Evolutionary conservation across 441 rosid genomes (phyloP), one percentile per base, ranked within the genome.

Genomic region (Melastoma candidum): DNA sequence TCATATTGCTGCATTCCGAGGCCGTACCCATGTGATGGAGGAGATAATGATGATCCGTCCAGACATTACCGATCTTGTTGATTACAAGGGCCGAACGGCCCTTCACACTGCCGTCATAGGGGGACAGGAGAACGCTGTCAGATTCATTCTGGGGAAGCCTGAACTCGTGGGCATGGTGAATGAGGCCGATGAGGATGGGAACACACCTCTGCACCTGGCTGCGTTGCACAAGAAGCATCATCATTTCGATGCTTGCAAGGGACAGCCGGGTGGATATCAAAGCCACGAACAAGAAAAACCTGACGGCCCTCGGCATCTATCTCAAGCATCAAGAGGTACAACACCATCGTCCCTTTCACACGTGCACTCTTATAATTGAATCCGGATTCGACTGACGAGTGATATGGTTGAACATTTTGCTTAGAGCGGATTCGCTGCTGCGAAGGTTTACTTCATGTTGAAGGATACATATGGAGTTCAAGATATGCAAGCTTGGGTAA

Each of bases 131-230:
- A 55, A 60, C 39, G 57, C 65, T 1, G 61, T 74, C 41, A 48
- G 36, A 44, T 65, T 59, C 53, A 59, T 77, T 12, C 51, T 71
- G 32, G 52, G 57, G 9, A 52, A 56, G 44, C 60, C 71, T 14
- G 54, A 58, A 59, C 68, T 69, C 17, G 49, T 36, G 51, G 56
- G 62, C 24, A 55, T 69, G 2, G 39, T 67, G 53, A 74, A 74
- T 3, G 64, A 65, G 25, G 60, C 60, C 7, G 79, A 77, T 1
- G 50, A 13, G 32, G 67, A 67, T 26, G 82, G 82, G 56, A 74
- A 74, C 67, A 68, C 82, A 1, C 67, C 73, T 22, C 48, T 77
- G 44, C 79, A 77, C 69, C 58, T 74, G 32, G 75, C 79, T 1
- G 67, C 70, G 12, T 26, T 49, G 10, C 26, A 67, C 24, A 54